Conservation (phyloP, 179 eudicot genomes). For the Patellifolia procumbens region DNA sequence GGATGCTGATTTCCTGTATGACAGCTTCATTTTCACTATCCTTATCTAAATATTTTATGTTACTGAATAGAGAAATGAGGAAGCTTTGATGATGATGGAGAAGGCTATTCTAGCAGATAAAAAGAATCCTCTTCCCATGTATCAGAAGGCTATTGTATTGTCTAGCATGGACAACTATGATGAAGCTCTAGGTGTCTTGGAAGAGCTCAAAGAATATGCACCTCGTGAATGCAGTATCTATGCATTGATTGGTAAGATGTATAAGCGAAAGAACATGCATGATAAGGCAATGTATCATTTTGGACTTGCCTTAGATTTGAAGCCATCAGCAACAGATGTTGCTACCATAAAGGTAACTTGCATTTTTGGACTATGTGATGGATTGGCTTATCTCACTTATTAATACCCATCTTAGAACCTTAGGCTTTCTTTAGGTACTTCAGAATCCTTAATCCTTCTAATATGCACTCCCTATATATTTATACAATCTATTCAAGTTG, state of each 20-base stretch:
- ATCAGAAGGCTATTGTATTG: conserved; percentile 88
- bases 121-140: conserved; percentile 97
- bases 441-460: neutral
- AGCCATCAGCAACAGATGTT: conserved; percentile 97
- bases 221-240: conserved; percentile 96
- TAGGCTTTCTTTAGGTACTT: neutral
- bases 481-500: neutral
- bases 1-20: neutral
- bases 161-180: conserved; percentile 73
- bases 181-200: conserved; percentile 83
- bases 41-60: conserved; percentile 6
- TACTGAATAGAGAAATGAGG: conserved; percentile 66
- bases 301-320: conserved; percentile 93
- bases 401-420: neutral
- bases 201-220: conserved; percentile 91
- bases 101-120: conserved; percentile 84
- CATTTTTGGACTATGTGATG: conserved; percentile 7
- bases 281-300: conserved; percentile 98
- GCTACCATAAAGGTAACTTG: conserved; percentile 84
- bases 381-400: neutral
- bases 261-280: conserved; percentile 68
- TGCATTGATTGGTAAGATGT: conserved; percentile 95
- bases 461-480: too few species aligned
- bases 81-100: conserved; percentile 92
- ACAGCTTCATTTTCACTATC: neutral